phyloP scores from a whole-genome alignment of 805 yeast genomes.

The Zygoascus bituminiphila region DNA sequence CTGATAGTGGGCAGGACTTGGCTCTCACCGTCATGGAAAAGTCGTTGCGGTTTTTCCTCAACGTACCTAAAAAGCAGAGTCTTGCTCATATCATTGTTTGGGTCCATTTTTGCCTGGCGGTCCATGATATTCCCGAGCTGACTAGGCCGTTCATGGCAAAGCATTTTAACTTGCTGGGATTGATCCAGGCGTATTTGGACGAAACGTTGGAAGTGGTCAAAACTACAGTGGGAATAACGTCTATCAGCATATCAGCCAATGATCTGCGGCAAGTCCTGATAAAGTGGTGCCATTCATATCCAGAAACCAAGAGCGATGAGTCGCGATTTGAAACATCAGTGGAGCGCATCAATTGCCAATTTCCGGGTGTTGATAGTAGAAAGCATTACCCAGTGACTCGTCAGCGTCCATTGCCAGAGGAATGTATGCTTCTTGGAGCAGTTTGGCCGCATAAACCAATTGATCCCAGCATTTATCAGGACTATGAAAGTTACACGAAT shows the following conservation, averaged over 20 bases:
- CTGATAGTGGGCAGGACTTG: not conserved
- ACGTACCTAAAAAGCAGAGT: conserved; percentile 30
- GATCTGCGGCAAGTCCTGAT: not conserved
- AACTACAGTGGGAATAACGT: not conserved
- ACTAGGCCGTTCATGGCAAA: not conserved
- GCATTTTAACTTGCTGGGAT: not conserved
- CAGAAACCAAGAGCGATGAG: conserved; percentile 5
- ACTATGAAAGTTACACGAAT: conserved; percentile 8
- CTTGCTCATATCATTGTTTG: conserved; percentile 70
- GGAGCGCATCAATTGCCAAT: conserved; percentile 2
- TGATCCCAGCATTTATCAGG: conserved; percentile 1
- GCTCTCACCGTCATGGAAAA: not conserved
- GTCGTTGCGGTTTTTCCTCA: conserved; percentile 7
- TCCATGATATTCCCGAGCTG: conserved; percentile 6
- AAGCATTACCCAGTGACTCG: conserved; percentile 10
- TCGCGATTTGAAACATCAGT: not conserved
- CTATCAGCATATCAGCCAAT: not conserved
- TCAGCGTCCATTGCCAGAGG: conserved; percentile 21
- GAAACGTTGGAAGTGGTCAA: not conserved
- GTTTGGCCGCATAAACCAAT: conserved; percentile 13
- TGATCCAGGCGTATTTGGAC: not conserved
- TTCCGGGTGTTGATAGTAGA: conserved; percentile 6
- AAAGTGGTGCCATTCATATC: conserved; percentile 2
- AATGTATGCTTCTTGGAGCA: conserved; percentile 15
- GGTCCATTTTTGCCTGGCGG: conserved; percentile 60